Conservation (phyloP, 352 stramenopile genomes). For the Phytophthora rubi region DNA sequence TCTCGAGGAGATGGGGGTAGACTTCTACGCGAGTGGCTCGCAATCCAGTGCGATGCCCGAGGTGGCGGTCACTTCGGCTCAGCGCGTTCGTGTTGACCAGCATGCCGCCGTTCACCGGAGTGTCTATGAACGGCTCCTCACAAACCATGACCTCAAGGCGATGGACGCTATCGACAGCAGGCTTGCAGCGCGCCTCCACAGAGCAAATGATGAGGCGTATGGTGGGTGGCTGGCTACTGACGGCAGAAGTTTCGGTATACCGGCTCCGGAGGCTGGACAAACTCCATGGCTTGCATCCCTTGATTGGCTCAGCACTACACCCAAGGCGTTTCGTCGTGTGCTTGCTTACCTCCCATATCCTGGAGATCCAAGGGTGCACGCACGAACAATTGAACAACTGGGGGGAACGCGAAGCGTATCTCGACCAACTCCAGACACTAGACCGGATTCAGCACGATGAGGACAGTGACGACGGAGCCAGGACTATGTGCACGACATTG, state of each 20-base stretch:
- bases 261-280: background rate
- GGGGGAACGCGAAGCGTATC: background rate
- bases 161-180: background rate
- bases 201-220: background rate
- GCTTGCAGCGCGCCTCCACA: background rate
- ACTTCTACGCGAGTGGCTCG: background rate
- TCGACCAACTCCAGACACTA: background rate
- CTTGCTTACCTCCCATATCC: background rate
- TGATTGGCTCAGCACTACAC: background rate
- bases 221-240: background rate
- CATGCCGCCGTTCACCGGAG: background rate
- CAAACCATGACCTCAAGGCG: background rate
- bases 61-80: no score
- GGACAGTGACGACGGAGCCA: background rate
- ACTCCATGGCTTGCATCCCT: background rate
- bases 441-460: background rate
- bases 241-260: background rate
- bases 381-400: background rate
- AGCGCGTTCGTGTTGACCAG: background rate
- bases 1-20: slow-evolving; percentile 1
- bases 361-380: background rate
- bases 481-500: background rate
- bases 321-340: background rate
- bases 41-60: background rate
- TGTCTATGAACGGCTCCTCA: background rate